These are phyloP conservation scores for Mycena rosella DNA, from an alignment of 768 basidiomycete species.

Conservation along the genomic window DNA sequence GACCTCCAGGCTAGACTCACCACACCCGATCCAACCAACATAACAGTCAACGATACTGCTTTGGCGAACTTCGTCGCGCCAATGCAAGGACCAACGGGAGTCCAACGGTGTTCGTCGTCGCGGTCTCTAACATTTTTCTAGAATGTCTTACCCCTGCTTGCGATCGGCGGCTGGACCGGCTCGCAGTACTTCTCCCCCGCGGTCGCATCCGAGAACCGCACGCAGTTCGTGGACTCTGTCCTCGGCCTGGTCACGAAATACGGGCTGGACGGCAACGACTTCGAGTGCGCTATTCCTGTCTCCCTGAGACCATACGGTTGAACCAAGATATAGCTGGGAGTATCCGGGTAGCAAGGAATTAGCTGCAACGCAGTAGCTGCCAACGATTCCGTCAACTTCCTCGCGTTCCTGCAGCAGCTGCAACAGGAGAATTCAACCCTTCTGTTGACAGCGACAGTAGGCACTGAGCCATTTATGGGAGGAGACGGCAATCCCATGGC, in stretches of 20 bases:
- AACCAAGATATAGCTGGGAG: constrained; percentile 79
- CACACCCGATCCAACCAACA: constrained; percentile 50
- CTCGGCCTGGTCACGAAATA: constrained; percentile 60
- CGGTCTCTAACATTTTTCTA: constrained; percentile 45
- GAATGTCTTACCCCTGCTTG: constrained; percentile 68
- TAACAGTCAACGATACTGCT: constrained; percentile 57
- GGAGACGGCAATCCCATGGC: constrained; percentile 65
- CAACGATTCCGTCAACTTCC: constrained; percentile 80
- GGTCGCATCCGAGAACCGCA: constrained; percentile 65
- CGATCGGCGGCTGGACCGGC: constrained; percentile 78
- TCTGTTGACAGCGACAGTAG: constrained; percentile 78
- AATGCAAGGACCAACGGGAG: constrained; percentile 55
- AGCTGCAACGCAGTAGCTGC: constrained; percentile 72
- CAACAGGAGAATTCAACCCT: constrained; percentile 58
- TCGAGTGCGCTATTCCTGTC: constrained; percentile 55
- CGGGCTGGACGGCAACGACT: constrained; percentile 71
- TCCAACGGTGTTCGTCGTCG: background rate
- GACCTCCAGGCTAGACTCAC: constrained; percentile 45
- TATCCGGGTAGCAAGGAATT: constrained; percentile 81
- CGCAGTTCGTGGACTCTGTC: constrained; percentile 67
- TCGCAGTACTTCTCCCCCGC: constrained; percentile 71
- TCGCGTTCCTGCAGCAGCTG: constrained; percentile 79
- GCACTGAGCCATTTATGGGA: constrained; percentile 72
- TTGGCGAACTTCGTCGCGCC: constrained; percentile 67
- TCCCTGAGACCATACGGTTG: background rate